Evolutionary conservation across 331 rosid species (phyloP), one percentile per base, ranked within the genome.

Genomic region (Phaseolus coccineus): DNA sequence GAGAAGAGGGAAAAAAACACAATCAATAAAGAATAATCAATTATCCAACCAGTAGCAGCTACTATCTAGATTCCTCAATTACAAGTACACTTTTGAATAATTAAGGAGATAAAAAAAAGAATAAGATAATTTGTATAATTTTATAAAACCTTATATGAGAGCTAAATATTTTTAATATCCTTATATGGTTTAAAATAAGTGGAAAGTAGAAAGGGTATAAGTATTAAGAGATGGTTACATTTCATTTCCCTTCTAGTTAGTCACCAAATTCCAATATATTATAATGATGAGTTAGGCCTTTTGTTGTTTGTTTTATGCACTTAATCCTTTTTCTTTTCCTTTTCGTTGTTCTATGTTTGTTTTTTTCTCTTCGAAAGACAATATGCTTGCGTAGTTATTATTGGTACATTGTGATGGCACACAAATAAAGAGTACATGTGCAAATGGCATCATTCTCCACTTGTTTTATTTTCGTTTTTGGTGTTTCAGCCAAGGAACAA

Each of bases 341-440:
- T 35, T 46, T 71, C 2, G 4, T 53, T 15, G 61, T 74, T 79
- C 24, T 58, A 13, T 78, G n/a, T 9, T 42, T 27, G 40, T 1
- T 9, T 67, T 40, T 33, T 13, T 47, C 53, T 74, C 53, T 74
- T 33, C 46, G 15, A 2, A 33, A 6, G 25, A 35, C 25, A 74
- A 51, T 12, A 64, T 69, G 69, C 74, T 69, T 62, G 30, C 3
- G 35, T 70, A 42, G 77, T 28, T 74, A 47, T 57, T 76, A 81
- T 35, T 37, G 53, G 19, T 12, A 47, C 50, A 67, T 50, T 58
- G 19, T 67, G 48, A 44, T 61, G 68, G 3, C 62, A 39, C 1
- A 50, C 19, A 76, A 57, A 40, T 61, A 50, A n/a, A 42, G 69
- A 25, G 12, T 56, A 30, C 28, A 28, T 59, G 51, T 58, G 73